Evolutionary conservation across 768 basidiomycete species (phyloP), one percentile per base, ranked within the genome.

Genomic region (Basidioascus undulatus): DNA sequence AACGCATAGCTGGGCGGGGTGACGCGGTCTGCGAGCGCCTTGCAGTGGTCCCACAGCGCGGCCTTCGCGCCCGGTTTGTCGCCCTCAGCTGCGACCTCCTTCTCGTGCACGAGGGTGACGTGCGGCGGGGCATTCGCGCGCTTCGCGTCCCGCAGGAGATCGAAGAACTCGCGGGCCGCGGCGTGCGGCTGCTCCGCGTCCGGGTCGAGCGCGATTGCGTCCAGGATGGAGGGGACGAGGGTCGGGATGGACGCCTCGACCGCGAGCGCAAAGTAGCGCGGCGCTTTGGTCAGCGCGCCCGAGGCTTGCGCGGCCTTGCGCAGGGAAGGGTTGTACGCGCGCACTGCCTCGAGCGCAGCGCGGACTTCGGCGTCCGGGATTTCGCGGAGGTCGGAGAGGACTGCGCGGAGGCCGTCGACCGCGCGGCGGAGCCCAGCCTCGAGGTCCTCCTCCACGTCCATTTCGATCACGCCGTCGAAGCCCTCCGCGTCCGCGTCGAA

Each of bases 101-200:
- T 72, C 47, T 56, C 55, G 57, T 98, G 92, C 24, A 76, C 74
- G 44, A 96, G 61, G 2, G 89, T 96, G 42, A 92, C 65, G 58
- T 96, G 92, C 1, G 87, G 83, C 4, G 66, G 59, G 31, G 55
- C 48, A 13, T 67, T 54, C 12, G 89, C 56, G 20, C 78, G 63
- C 5, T 60, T 52, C 0, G 57, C 56, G 8, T 37, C 32, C 41
- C 65, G 61, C 24, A 87, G 52, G 7, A 49, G 37, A 1, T 55
- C 49, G 66, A 71, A 78, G 44, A 80, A 58, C 11, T 60, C 59
- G 1, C 47, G 44, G 18, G 51, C 43, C 21, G 57, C 53, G 18
- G 54, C 51, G 24, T 57, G 64, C 15, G 47, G 55, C 4, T 50
- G 55, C 12, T 47, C 44, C 32, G 36, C 11, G 12, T 32, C 42